Conservation (phyloP, 2,329 filamentous ascomycete species). For the Ilyonectria sp. region DNA sequence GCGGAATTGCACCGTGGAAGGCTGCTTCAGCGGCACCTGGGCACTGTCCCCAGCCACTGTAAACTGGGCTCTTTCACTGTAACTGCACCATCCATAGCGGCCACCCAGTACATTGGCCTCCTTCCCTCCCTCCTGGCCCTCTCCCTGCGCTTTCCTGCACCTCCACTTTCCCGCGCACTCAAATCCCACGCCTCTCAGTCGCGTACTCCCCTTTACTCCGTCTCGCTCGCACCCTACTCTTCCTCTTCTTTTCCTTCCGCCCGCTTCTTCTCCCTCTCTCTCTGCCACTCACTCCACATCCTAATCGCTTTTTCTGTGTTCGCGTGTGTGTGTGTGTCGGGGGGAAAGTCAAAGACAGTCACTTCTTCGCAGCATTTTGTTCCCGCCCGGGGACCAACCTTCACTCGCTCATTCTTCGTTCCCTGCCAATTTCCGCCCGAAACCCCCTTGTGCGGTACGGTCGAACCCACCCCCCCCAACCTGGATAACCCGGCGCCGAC, state of each 20-base stretch:
- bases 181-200: slow-evolving; percentile 10
- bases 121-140: background rate
- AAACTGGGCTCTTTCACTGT: slow-evolving; percentile 1
- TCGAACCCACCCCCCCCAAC: slow-evolving; percentile 28
- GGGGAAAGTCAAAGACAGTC: slow-evolving; percentile 31
- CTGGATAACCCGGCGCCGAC: slow-evolving; percentile 48
- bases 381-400: slow-evolving; percentile 13
- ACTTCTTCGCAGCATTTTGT: slow-evolving; percentile 18
- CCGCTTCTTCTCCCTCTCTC: slow-evolving; percentile 31
- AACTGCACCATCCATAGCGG: slow-evolving; percentile 4
- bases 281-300: slow-evolving; percentile 29
- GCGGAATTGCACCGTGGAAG: background rate
- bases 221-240: slow-evolving; percentile 36
- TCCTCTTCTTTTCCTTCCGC: slow-evolving; percentile 20
- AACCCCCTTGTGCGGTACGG: slow-evolving; percentile 37
- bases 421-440: slow-evolving; percentile 34
- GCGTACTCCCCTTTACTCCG: slow-evolving; percentile 36
- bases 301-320: slow-evolving; percentile 12
- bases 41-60: slow-evolving; percentile 4
- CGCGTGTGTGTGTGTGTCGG: slow-evolving; percentile 14
- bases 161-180: slow-evolving; percentile 15
- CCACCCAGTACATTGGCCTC: slow-evolving; percentile 1
- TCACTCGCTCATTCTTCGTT: slow-evolving; percentile 34
- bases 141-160: slow-evolving; percentile 18
- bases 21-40: background rate